Evolutionary conservation across 2,329 filamentous ascomycete genomes (phyloP).

Genomic region (Penicillium sp.): DNA sequence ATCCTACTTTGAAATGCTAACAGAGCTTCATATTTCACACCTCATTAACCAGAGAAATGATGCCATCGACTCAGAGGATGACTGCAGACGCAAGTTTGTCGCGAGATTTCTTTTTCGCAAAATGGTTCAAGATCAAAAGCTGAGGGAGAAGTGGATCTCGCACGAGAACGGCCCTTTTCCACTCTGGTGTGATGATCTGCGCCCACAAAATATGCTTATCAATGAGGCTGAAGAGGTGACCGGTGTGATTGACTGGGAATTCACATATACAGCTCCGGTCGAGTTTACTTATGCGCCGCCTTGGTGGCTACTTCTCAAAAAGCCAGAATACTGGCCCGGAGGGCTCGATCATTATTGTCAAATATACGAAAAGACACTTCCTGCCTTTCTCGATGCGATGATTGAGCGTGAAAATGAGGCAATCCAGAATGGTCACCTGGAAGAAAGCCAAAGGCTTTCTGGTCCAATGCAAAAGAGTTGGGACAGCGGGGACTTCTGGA

Average conservation of each 20-base stretch:
- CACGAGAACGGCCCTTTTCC: conserved; percentile 26
- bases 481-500: conserved; percentile 11
- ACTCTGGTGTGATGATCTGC: conserved; percentile 28
- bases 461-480: conserved; percentile 5
- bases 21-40: conserved; percentile 47
- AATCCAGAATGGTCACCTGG: conserved; percentile 7
- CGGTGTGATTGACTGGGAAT: conserved; percentile 29
- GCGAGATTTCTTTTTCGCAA: conserved; percentile 25
- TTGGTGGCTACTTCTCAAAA: conserved; percentile 23
- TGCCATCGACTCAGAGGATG: conserved; percentile 28
- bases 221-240: conserved; percentile 11
- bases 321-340: conserved; percentile 20
- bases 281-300: conserved; percentile 18
- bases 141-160: conserved; percentile 13
- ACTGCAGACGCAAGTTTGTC: conserved; percentile 25
- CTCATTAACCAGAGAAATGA: conserved; percentile 43
- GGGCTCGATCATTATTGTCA: conserved; percentile 19
- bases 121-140: conserved; percentile 15
- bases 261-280: conserved; percentile 3
- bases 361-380: conserved; percentile 7
- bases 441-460: conserved; percentile 11
- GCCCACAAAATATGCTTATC: conserved; percentile 19
- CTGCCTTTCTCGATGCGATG: not conserved
- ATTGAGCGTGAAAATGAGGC: conserved; percentile 7
- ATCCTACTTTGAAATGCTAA: conserved; percentile 42